phyloP scores from a whole-genome alignment of 1,284 basidiomycete species.

The Entoloma clypeatum region DNA sequence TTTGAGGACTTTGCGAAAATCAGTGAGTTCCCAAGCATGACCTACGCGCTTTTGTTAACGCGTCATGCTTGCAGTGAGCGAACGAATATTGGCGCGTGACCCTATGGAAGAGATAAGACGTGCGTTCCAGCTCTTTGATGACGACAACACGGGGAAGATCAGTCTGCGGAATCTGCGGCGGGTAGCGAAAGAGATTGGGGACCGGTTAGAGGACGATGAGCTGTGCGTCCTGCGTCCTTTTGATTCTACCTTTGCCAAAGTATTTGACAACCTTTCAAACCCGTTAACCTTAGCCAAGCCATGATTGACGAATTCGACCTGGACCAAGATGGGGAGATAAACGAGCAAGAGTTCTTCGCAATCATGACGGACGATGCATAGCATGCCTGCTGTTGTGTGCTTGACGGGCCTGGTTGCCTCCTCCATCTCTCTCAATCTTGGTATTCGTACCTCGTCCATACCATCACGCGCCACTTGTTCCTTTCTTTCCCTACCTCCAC shows the following conservation, averaged over 20 bases:
- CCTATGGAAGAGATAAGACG: slow-evolving; percentile 95
- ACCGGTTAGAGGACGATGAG: slow-evolving; percentile 94
- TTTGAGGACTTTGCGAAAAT: slow-evolving; percentile 95
- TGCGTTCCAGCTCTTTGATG: slow-evolving; percentile 96
- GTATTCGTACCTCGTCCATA: slow-evolving; percentile 13
- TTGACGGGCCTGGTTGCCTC: neutral
- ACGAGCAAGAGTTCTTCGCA: slow-evolving; percentile 88
- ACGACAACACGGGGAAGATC: slow-evolving; percentile 95
- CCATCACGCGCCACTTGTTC: slow-evolving; percentile 5
- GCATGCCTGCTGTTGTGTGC: neutral
- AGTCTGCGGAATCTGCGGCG: slow-evolving; percentile 86
- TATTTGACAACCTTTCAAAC: slow-evolving; percentile 12
- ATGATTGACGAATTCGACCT: slow-evolving; percentile 99
- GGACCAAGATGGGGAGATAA: slow-evolving; percentile 97
- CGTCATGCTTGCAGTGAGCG: slow-evolving; percentile 69
- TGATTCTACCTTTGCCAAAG: slow-evolving; percentile 1
- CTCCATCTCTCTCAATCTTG: slow-evolving; percentile 7
- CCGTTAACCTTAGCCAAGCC: slow-evolving; percentile 69
- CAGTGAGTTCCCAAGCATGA: slow-evolving; percentile 58
- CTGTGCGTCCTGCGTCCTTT: slow-evolving; percentile 58
- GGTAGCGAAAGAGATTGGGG: slow-evolving; percentile 97
- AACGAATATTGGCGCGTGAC: slow-evolving; percentile 89
- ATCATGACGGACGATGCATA: slow-evolving; percentile 92
- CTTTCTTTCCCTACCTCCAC: too few relatives aligned
- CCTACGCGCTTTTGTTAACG: slow-evolving; percentile 11